Percentiles rank a stretch among this genome's conserved stretches.
These are phyloP conservation scores for Cardiospermum halicacabum DNA, from an alignment of 345 rosid genomes.

Conservation along the genomic window DNA sequence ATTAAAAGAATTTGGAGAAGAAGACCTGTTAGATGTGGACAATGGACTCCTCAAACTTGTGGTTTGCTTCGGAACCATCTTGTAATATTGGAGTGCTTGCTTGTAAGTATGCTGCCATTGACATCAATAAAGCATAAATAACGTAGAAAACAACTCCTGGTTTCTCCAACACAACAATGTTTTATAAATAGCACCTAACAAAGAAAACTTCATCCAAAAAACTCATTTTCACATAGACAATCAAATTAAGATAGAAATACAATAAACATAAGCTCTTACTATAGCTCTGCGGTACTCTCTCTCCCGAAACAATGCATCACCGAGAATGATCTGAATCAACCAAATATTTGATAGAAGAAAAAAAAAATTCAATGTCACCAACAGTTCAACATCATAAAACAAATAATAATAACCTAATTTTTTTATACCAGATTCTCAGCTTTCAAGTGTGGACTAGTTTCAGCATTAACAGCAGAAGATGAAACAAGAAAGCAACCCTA, in stretches of 20 bases:
- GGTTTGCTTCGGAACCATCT: slow-evolving; percentile 76
- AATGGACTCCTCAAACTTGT: slow-evolving; percentile 61
- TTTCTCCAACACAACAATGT: not conserved
- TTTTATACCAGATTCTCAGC: slow-evolving; percentile 72
- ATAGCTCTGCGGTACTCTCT: slow-evolving; percentile 83
- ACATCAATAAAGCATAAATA: slow-evolving; percentile 1
- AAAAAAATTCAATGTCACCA: not conserved
- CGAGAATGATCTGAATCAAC: slow-evolving; percentile 69
- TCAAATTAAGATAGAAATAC: not conserved
- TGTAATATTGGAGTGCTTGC: slow-evolving; percentile 78
- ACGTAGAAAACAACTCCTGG: not conserved
- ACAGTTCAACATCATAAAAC: not conserved
- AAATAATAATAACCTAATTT: not conserved
- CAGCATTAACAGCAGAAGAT: slow-evolving; percentile 61
- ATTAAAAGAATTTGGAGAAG: slow-evolving; percentile 73
- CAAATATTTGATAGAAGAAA: not conserved
- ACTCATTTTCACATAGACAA: not conserved
- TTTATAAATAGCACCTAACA: not conserved
- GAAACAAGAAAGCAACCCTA: slow-evolving; percentile 91
- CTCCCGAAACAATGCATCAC: slow-evolving; percentile 79
- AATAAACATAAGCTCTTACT: slow-evolving; percentile 37
- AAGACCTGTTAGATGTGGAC: slow-evolving; percentile 60
- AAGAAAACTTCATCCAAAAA: not conserved
- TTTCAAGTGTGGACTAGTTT: slow-evolving; percentile 76
- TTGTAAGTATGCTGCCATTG: slow-evolving; percentile 60